Percentiles rank a stretch among this genome's conserved stretches.
phyloP scores from a whole-genome alignment of 2,329 filamentous ascomycete species.

The Calonectria pseudoturangicola region DNA sequence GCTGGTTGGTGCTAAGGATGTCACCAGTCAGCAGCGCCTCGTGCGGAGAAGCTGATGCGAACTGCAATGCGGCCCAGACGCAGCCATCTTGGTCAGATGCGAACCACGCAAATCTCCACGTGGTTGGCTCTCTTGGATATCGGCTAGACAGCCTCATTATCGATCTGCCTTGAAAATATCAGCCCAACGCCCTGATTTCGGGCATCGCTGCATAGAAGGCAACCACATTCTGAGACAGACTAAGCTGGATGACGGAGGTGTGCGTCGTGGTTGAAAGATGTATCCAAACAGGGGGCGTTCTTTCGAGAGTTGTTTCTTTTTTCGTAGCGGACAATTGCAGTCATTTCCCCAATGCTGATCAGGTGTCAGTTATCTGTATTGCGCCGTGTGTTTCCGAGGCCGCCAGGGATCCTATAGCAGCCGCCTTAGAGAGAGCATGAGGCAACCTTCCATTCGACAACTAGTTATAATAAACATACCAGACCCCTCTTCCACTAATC shows the following conservation, averaged over 20 bases:
- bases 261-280: not conserved
- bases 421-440: slow-evolving; percentile 23
- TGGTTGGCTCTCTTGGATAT: slow-evolving; percentile 43
- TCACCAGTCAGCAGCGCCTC: slow-evolving; percentile 25
- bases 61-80: slow-evolving; percentile 40
- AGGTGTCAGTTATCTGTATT: not conserved
- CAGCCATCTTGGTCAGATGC: slow-evolving; percentile 40
- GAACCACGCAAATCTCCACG: slow-evolving; percentile 42
- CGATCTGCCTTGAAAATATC: slow-evolving; percentile 34
- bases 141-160: slow-evolving; percentile 29
- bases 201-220: slow-evolving; percentile 42
- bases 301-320: not conserved
- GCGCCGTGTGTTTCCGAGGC: slow-evolving; percentile 10
- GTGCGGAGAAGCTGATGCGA: slow-evolving; percentile 31
- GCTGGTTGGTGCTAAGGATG: slow-evolving; percentile 6
- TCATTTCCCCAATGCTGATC: slow-evolving; percentile 25
- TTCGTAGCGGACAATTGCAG: slow-evolving; percentile 7
- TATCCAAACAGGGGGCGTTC: slow-evolving; percentile 22
- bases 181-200: slow-evolving; percentile 40
- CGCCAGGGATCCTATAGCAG: not conserved
- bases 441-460: slow-evolving; percentile 8
- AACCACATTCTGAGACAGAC: slow-evolving; percentile 4
- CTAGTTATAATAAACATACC: slow-evolving; percentile 32
- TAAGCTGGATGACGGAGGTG: slow-evolving; percentile 22
- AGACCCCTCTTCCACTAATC: slow-evolving; percentile 17